These are phyloP conservation scores for Clarireedia homoeocarpa DNA, from an alignment of 2,329 filamentous ascomycete genomes.

Conservation along the genomic window DNA sequence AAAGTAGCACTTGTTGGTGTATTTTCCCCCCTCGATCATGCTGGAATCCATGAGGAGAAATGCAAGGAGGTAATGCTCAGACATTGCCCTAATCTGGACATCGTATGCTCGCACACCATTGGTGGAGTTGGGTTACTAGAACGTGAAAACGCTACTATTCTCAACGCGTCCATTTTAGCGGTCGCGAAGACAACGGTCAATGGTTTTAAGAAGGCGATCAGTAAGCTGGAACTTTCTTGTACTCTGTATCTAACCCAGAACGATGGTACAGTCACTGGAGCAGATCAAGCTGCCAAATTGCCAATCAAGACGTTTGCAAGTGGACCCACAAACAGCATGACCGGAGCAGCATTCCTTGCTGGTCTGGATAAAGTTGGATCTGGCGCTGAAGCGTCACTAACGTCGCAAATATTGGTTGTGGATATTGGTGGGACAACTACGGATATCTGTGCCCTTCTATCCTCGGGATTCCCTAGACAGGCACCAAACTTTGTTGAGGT, in stretches of 20 bases:
- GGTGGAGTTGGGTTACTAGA: slow-evolving; percentile 43
- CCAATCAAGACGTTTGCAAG: slow-evolving; percentile 54
- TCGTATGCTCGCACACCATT: slow-evolving; percentile 45
- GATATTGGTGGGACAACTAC: slow-evolving; percentile 51
- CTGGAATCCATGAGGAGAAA: slow-evolving; percentile 40
- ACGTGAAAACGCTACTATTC: slow-evolving; percentile 53
- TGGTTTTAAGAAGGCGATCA: slow-evolving; percentile 44
- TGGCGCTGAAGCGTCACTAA: slow-evolving; percentile 37
- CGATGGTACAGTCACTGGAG: slow-evolving; percentile 50
- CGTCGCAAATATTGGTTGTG: no score
- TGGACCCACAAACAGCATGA: slow-evolving; percentile 55
- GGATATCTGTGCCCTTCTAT: slow-evolving; percentile 46
- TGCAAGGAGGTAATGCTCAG: slow-evolving; percentile 12
- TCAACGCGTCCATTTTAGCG: slow-evolving; percentile 51
- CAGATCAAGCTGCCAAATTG: slow-evolving; percentile 40
- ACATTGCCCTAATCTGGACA: slow-evolving; percentile 14
- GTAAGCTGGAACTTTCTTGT: slow-evolving; percentile 43
- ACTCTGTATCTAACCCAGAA: slow-evolving; percentile 52
- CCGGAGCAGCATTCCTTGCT: slow-evolving; percentile 51
- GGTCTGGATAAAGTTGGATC: slow-evolving; percentile 29
- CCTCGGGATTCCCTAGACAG: slow-evolving; percentile 51
- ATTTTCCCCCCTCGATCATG: slow-evolving; percentile 45
- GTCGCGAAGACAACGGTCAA: slow-evolving; percentile 48
- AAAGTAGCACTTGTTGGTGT: slow-evolving; percentile 42
- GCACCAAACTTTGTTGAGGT: slow-evolving; percentile 48